phyloP scores from a whole-genome alignment of 2,329 filamentous ascomycete species.

The Cephalotrichum gorgonifer region DNA sequence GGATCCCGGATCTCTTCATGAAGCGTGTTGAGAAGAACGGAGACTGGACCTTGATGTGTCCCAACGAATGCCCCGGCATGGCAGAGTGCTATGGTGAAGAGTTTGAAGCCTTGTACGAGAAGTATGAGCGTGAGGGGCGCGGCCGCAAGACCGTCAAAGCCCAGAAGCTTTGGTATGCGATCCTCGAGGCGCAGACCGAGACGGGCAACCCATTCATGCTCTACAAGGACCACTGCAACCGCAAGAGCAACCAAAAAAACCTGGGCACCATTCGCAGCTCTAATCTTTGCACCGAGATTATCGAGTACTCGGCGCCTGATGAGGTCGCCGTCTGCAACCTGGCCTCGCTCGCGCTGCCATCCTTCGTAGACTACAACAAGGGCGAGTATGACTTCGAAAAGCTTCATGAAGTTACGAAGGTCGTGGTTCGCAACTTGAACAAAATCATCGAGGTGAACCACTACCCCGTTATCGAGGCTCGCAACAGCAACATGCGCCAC shows the following conservation, averaged over 20 bases:
- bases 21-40: conserved; percentile 96
- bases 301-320: conserved; percentile 94
- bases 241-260: conserved; percentile 99
- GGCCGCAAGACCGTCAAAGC: conserved; percentile 89
- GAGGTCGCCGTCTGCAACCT: conserved; percentile 98
- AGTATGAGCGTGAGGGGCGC: conserved; percentile 79
- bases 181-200: conserved; percentile 96
- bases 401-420: conserved; percentile 86
- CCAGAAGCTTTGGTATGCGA: conserved; percentile 99
- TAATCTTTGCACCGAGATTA: conserved; percentile 96
- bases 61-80: conserved; percentile 88
- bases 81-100: conserved; percentile 96
- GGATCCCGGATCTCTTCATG: conserved; percentile 99
- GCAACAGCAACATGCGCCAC: conserved; percentile 95
- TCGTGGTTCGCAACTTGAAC: conserved; percentile 92
- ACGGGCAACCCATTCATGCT: conserved; percentile 99
- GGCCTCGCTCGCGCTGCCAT: conserved; percentile 84
- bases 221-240: conserved; percentile 97
- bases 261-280: conserved; percentile 96
- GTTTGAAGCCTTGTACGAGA: conserved; percentile 89
- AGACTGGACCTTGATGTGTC: conserved; percentile 97
- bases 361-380: conserved; percentile 77
- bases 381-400: conserved; percentile 92
- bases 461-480: conserved; percentile 91
- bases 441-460: conserved; percentile 97